Percentiles rank a stretch among this genome's conserved stretches.
Evolutionary conservation across 177 flowering plant genomes (phyloP).

Genomic region (Vitis hybrid): DNA sequence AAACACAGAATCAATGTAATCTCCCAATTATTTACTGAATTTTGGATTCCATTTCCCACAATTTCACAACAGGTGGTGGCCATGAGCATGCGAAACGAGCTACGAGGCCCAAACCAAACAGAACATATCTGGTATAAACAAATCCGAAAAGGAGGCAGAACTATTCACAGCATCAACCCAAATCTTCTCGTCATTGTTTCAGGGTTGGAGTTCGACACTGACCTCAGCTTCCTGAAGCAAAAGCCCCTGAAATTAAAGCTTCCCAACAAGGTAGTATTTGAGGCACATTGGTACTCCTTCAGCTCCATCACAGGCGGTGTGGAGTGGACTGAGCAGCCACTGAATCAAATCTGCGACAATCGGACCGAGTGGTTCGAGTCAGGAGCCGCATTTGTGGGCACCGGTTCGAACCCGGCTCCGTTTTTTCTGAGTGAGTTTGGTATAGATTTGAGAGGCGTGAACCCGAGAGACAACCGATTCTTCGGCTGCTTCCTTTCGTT

Average conservation of each 20-base stretch:
- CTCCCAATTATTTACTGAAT: background rate
- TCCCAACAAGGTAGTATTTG: conserved; percentile 40
- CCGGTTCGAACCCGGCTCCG: conserved; percentile 26
- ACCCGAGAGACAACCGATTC: conserved; percentile 27
- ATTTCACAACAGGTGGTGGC: conserved; percentile 31
- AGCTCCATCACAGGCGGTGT: background rate
- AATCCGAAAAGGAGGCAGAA: conserved; percentile 27
- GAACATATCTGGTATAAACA: conserved; percentile 31
- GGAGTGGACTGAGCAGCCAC: conserved; percentile 12
- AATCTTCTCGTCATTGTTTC: conserved; percentile 43
- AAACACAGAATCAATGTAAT: too few relatives aligned
- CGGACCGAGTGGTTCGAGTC: background rate
- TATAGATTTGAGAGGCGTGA: conserved; percentile 23
- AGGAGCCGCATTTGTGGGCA: conserved; percentile 22
- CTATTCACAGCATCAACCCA: conserved; percentile 34
- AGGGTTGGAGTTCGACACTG: conserved; percentile 33
- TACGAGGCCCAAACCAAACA: conserved; percentile 39
- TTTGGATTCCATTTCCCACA: background rate
- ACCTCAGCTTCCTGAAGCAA: conserved; percentile 27
- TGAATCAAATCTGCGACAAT: conserved; percentile 21
- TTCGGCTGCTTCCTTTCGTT: conserved; percentile 35
- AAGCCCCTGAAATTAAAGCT: conserved; percentile 19
- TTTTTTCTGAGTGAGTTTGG: conserved; percentile 51
- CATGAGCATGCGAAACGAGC: conserved; percentile 54
- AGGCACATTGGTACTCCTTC: conserved; percentile 44